phyloP scores from a whole-genome alignment of 2,329 filamentous ascomycete genomes.

The Aspergillus ochraceoroseus region DNA sequence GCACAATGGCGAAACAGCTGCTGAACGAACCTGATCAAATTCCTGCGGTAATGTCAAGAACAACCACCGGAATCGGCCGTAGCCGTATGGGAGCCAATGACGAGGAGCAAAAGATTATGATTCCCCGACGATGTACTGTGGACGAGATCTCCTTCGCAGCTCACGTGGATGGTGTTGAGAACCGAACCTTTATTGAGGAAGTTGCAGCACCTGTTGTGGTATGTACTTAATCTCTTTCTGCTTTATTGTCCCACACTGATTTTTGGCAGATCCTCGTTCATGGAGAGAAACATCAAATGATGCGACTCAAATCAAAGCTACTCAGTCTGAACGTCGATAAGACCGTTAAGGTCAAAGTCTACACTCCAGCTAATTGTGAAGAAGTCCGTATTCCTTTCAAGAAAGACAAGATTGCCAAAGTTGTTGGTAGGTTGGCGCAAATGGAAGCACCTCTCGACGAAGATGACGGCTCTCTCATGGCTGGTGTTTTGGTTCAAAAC shows the following conservation, averaged over 20 bases:
- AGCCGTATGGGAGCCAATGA: conserved; percentile 57
- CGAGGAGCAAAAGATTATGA: conserved; percentile 82
- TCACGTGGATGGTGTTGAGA: conserved; percentile 93
- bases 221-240: too few species aligned
- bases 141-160: conserved; percentile 94
- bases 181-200: conserved; percentile 94
- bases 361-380: conserved; percentile 89
- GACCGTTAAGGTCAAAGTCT: conserved; percentile 79
- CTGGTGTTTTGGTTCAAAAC: conserved; percentile 90
- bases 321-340: conserved; percentile 85
- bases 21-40: conserved; percentile 94
- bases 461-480: conserved; percentile 60
- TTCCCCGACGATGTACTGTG: conserved; percentile 85
- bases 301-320: conserved; percentile 88
- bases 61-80: conserved; percentile 49
- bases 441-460: conserved; percentile 60
- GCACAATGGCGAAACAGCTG: conserved; percentile 95
- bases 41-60: conserved; percentile 81
- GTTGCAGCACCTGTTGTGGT: conserved; percentile 87
- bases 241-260: neutral
- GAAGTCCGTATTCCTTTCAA: conserved; percentile 93
- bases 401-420: conserved; percentile 90
- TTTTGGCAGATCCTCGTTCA: conserved; percentile 77
- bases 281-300: conserved; percentile 97
- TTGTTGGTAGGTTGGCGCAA: conserved; percentile 86